phyloP scores from a whole-genome alignment of 2,329 filamentous ascomycete species.

The Pestalotiopsis fici region DNA sequence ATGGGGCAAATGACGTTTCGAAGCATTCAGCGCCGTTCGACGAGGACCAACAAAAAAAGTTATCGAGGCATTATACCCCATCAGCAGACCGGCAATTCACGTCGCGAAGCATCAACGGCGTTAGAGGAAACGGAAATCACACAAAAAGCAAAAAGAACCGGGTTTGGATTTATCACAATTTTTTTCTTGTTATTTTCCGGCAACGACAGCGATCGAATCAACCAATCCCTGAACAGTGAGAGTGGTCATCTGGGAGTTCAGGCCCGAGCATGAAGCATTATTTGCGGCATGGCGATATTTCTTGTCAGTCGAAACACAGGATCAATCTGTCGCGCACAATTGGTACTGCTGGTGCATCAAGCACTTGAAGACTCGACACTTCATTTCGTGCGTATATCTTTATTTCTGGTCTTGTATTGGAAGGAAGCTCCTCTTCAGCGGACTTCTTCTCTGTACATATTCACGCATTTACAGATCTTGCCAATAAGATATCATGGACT shows the following conservation, averaged over 20 bases:
- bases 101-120: background rate
- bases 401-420: background rate
- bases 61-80: constrained; percentile 10
- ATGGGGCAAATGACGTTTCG: background rate
- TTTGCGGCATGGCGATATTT: background rate
- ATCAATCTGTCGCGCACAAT: background rate
- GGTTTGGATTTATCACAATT: background rate
- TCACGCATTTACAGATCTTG: background rate
- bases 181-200: background rate
- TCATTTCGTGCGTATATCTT: background rate
- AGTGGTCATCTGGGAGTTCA: background rate
- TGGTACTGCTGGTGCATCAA: background rate
- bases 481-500: background rate
- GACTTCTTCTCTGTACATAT: constrained; percentile 1
- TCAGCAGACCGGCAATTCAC: background rate
- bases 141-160: background rate
- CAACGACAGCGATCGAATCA: background rate
- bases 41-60: background rate
- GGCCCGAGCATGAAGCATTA: background rate
- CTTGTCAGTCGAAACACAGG: background rate
- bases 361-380: background rate
- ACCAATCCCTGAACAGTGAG: background rate
- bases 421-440: background rate
- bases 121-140: background rate
- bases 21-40: background rate